A percentile compares a stretch with the other conserved stretches of the same genome.
Conservation (phyloP, 2,329 filamentous ascomycete species). For the Hypoxylon rubiginosum region DNA sequence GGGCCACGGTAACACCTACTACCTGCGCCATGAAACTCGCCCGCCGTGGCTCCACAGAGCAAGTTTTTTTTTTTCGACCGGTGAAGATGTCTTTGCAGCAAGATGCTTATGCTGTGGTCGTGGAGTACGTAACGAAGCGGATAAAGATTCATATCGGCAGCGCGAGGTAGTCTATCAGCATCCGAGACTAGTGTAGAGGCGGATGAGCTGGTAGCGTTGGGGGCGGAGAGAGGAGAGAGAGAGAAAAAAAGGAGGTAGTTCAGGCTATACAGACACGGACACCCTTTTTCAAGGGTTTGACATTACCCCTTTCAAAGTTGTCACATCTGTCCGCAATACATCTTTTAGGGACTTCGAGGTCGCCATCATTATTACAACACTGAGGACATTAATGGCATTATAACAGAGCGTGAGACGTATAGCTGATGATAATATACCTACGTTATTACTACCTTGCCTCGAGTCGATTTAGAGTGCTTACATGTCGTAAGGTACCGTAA, state of each 20-base stretch:
- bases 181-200: neutral
- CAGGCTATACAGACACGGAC: neutral
- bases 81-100: neutral
- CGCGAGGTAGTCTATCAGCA: neutral
- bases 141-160: neutral
- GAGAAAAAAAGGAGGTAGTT: neutral
- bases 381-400: neutral
- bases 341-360: neutral
- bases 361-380: neutral
- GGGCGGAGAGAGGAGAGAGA: neutral
- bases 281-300: neutral
- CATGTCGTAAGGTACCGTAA: slow-evolving; percentile 3
- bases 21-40: neutral
- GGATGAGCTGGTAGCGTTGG: neutral
- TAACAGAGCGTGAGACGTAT: neutral
- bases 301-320: neutral
- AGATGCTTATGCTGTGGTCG: neutral
- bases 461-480: slow-evolving; percentile 35
- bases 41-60: neutral
- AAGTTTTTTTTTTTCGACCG: neutral
- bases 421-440: neutral
- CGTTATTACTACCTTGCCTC: neutral
- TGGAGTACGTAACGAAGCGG: neutral
- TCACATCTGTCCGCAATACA: neutral
- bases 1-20: neutral